Conservation (phyloP, 2,329 filamentous ascomycete species). For the Trichoderma aggressivum region DNA sequence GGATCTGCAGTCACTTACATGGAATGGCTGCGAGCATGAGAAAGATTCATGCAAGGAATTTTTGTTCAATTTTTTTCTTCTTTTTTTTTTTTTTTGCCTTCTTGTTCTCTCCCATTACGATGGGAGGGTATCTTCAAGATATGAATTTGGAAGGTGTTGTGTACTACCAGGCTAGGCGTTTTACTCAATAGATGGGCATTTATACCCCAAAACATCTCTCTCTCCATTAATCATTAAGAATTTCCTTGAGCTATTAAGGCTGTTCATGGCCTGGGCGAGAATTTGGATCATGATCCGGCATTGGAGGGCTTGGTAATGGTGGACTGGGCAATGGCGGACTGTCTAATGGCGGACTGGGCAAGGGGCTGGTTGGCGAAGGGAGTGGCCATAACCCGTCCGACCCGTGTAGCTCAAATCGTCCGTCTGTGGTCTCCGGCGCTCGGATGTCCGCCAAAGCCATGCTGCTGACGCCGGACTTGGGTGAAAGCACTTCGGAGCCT, state of each 20-base stretch:
- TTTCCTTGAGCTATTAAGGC: neutral
- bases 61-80: neutral
- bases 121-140: neutral
- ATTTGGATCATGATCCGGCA: neutral
- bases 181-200: constrained; percentile 25
- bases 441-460: constrained; percentile 21
- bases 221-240: neutral
- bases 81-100: neutral
- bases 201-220: neutral
- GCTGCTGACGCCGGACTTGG: constrained; percentile 23
- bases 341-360: neutral
- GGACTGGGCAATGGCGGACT: neutral
- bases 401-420: constrained; percentile 5
- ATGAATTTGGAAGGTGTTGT: constrained; percentile 26
- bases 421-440: neutral
- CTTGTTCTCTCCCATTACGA: neutral
- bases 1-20: constrained; percentile 1
- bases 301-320: neutral
- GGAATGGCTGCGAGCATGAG: neutral
- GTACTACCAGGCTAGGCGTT: constrained; percentile 31
- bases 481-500: constrained; percentile 21
- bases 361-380: neutral
- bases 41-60: neutral
- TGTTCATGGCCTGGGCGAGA: neutral
- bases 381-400: constrained; percentile 13